Conservation (phyloP, 1,284 basidiomycete species). For the Ganoderma resinaceum region DNA sequence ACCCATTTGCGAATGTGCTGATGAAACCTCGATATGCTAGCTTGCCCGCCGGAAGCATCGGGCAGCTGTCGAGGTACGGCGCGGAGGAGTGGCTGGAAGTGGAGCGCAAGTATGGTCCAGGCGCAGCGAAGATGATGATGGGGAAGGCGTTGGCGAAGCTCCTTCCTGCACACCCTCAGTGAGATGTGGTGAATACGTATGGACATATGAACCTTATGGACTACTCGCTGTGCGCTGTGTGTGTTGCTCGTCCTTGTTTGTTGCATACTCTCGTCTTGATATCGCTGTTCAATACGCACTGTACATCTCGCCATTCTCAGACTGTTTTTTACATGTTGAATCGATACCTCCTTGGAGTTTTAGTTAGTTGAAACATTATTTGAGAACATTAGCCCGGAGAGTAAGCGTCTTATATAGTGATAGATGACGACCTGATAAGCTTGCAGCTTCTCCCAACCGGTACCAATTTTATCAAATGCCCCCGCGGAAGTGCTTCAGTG, state of each 20-base stretch:
- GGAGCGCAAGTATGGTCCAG: constrained; percentile 15
- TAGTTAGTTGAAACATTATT: not conserved
- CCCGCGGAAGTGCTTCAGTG: too few relatives aligned
- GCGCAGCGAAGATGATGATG: constrained; percentile 12
- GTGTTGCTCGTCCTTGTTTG: not conserved
- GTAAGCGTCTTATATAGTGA: too few relatives aligned
- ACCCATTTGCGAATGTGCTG: not conserved
- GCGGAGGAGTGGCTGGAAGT: constrained; percentile 13
- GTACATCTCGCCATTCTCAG: not conserved
- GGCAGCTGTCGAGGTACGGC: not conserved
- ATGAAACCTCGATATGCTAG: not conserved
- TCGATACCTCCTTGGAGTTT: not conserved
- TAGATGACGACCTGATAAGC: too few relatives aligned
- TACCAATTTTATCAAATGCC: too few relatives aligned
- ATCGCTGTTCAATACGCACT: not conserved
- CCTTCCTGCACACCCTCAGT: not conserved
- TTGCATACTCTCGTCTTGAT: not conserved
- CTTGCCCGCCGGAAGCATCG: not conserved
- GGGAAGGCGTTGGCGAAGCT: constrained; percentile 22
- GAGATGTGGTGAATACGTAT: not conserved
- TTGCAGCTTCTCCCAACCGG: too few relatives aligned
- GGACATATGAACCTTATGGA: not conserved
- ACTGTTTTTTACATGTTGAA: not conserved
- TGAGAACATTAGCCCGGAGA: too few relatives aligned
- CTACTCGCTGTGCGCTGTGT: not conserved